Conservation (phyloP, 805 yeast species). For the Wickerhamomyces kurtzmanii region DNA sequence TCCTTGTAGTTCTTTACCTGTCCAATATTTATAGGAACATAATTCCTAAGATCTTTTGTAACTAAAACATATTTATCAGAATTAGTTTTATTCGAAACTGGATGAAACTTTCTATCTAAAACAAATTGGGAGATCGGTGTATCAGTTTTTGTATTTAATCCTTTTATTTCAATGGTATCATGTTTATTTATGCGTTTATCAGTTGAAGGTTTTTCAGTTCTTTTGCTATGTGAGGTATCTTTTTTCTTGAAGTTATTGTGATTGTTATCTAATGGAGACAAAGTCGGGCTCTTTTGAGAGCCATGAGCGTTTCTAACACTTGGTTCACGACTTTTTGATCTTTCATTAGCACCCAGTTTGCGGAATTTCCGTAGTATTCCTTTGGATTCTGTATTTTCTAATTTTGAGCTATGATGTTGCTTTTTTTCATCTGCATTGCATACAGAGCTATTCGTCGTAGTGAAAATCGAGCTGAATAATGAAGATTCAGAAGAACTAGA, state of each 20-base stretch:
- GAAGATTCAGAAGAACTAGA: conserved; percentile 54
- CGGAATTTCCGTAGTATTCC: conserved; percentile 14
- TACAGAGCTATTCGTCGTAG: conserved; percentile 15
- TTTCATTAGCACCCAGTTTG: conserved; percentile 5
- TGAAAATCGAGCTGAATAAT: conserved; percentile 24
- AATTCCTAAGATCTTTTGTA: conserved; percentile 54
- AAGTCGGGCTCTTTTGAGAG: no score
- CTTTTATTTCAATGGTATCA: conserved; percentile 1
- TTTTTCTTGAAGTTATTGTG: conserved; percentile 1
- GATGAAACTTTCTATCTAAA: conserved; percentile 28
- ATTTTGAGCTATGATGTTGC: conserved; percentile 3
- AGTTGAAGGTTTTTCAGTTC: conserved; percentile 3
- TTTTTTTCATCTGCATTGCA: conserved; percentile 2
- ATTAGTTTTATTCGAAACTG: conserved; percentile 19
- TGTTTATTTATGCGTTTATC: conserved; percentile 1
- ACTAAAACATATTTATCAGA: conserved; percentile 36
- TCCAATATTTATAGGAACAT: conserved; percentile 36
- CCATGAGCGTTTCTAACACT: conserved; percentile 2
- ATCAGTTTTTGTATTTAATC: not conserved
- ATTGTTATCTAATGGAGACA: no score
- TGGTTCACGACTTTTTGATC: conserved; percentile 8
- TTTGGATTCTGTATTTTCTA: conserved; percentile 7
- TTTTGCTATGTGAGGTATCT: conserved; percentile 1
- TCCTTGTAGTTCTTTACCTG: conserved; percentile 18
- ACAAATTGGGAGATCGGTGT: conserved; percentile 6